These are phyloP conservation scores for Tephrocybe sp. DNA, from an alignment of 768 basidiomycete species.

Conservation along the genomic window DNA sequence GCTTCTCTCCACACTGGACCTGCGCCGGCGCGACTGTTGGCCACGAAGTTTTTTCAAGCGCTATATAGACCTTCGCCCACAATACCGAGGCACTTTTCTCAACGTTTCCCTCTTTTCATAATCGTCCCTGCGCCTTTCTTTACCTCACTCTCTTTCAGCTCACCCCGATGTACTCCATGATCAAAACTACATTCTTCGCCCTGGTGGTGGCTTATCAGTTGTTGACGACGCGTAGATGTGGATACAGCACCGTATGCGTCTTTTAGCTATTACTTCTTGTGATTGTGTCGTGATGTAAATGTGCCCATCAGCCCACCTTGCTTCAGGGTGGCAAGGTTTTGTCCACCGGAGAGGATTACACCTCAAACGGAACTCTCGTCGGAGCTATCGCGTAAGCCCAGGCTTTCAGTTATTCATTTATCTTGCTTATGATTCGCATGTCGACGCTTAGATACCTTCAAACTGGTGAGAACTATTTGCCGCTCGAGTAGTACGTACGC, in stretches of 20 bases:
- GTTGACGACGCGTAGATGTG: slow-evolving; percentile 39
- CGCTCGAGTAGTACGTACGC: not conserved
- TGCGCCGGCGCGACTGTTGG: not conserved
- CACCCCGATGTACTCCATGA: not conserved
- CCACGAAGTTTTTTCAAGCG: not conserved
- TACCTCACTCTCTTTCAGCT: not conserved
- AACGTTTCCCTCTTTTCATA: too few species aligned
- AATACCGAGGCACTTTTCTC: not conserved
- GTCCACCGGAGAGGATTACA: slow-evolving; percentile 29
- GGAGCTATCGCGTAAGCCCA: slow-evolving; percentile 39
- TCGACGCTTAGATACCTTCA: slow-evolving; percentile 26
- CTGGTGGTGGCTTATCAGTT: slow-evolving; percentile 19
- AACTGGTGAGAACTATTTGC: slow-evolving; percentile 19
- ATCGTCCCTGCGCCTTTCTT: too few species aligned
- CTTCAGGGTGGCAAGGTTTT: slow-evolving; percentile 29
- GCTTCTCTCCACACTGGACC: not conserved
- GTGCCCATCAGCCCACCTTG: slow-evolving; percentile 24
- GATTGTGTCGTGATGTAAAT: not conserved
- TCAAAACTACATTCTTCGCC: slow-evolving; percentile 17
- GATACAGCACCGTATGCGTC: slow-evolving; percentile 30
- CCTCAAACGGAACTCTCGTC: slow-evolving; percentile 25
- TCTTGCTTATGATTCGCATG: not conserved
- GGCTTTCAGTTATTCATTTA: not conserved
- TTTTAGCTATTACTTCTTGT: not conserved
- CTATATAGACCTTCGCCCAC: not conserved